Evolutionary conservation across 2,329 filamentous ascomycete genomes (phyloP).

Genomic region (Talaromyces atroroseus): DNA sequence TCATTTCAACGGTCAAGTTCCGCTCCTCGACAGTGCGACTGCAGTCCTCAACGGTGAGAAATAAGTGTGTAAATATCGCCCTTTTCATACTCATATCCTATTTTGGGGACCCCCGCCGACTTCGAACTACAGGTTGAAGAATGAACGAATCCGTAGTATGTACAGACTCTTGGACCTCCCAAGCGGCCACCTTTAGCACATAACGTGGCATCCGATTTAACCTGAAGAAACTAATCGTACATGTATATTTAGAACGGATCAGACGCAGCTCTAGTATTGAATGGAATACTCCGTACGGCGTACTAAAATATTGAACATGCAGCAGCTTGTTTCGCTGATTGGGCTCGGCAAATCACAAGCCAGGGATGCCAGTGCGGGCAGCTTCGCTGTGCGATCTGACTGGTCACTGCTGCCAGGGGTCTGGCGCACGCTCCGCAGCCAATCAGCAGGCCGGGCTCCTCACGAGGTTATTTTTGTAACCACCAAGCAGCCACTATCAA

Average conservation of each 20-base stretch:
- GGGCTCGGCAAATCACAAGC: neutral
- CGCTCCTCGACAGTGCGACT: no score
- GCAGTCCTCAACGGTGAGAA: no score
- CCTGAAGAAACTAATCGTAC: conserved; percentile 3
- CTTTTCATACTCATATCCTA: no score
- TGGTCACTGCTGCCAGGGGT: neutral
- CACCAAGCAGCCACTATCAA: neutral
- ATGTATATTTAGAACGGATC: conserved; percentile 1
- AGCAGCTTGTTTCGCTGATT: conserved; percentile 6
- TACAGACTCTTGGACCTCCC: neutral
- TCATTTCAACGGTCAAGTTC: neutral
- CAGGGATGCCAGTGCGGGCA: neutral
- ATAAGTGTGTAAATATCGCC: no score
- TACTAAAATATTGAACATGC: no score
- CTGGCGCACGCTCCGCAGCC: neutral
- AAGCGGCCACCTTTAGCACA: neutral
- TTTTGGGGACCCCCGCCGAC: no score
- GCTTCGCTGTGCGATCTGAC: neutral
- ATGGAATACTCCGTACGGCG: neutral
- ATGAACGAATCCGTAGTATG: neutral
- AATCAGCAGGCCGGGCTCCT: neutral
- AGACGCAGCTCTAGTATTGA: neutral
- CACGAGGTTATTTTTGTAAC: conserved; percentile 10
- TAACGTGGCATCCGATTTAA: neutral
- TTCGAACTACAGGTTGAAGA: no score